phyloP scores from a whole-genome alignment of 306 rosid genomes.

The Cajanus cajan region DNA sequence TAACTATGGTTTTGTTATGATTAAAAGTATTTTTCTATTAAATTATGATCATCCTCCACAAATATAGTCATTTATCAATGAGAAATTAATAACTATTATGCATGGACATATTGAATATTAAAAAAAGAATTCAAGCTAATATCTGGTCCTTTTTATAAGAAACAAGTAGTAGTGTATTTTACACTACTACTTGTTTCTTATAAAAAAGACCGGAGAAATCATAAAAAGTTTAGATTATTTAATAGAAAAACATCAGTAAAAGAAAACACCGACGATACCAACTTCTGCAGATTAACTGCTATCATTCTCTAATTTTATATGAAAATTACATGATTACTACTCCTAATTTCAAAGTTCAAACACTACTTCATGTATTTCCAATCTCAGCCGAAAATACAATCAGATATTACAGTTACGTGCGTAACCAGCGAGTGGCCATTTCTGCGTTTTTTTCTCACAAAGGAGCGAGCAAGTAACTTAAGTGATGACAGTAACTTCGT shows the following conservation, averaged over 20 bases:
- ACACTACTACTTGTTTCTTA: too few species aligned
- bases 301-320: not conserved
- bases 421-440: not conserved
- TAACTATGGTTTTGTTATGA: not conserved
- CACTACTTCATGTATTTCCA: not conserved
- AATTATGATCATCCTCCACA: not conserved
- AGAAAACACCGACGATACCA: not conserved
- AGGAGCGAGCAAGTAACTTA: not conserved
- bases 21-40: not conserved
- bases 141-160: too few species aligned
- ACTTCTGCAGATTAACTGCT: not conserved
- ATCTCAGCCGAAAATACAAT: too few species aligned
- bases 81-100: not conserved
- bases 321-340: not conserved
- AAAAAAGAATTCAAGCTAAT: not conserved
- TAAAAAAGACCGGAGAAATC: too few species aligned
- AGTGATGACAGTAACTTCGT: not conserved
- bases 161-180: too few species aligned
- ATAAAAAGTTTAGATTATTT: conserved; percentile 8
- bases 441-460: not conserved
- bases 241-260: not conserved
- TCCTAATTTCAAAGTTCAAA: conserved; percentile 5
- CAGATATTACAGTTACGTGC: not conserved
- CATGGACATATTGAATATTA: not conserved
- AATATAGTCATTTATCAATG: not conserved